Base-by-base conservation (phyloP, 495 filamentous ascomycete species). In the Penicillium flavigenum region DNA sequence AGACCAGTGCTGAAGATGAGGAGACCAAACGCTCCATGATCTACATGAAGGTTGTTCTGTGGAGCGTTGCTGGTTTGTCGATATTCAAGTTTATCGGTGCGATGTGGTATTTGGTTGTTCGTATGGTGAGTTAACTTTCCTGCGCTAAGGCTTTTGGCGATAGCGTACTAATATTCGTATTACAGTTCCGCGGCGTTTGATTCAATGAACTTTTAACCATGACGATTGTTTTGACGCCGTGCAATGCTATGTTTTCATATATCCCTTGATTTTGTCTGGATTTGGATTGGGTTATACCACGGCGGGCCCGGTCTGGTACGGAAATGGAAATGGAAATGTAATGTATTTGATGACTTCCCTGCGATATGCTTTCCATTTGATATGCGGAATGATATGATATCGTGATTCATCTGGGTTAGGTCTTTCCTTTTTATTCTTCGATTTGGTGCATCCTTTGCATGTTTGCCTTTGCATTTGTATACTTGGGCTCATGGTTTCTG, bases 41-140 rank as follows among this genome's bases (percentile, higher is more conserved):
- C 54, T 99, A 98, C 72, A 88, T 98, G 81, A 84, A 82, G 5
- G 86, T 98, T 17, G 88, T 98, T 22, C 74, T 99, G 48, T 98
- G 92, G 91, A 87, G 82, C 70, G 95, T 99, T 38, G 95, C 95
- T 0, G 95, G 77, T 2, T 69, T 98, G 51, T 89, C 85, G 4
- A 83, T 86, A 19, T 92, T 99, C 72, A 91, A 95, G 70, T 98
- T 98, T 64, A 69, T 92, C 32, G 95, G 95, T 9, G 90, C 89
- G 0, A 75, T 91, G 69, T 99, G 95, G 95, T 99, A 95, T 72
- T 85, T 98, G 81, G 80, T 97, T 65, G 86, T 96, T 56, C 81
- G 94, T 63, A 83, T 96, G 86, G 93, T 71, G 44, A 63, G 66
- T 62, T 46, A 9, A 19, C 20, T 41, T 26, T 4, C 14, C 46